Base-by-base conservation (phyloP, 2,329 filamentous ascomycete genomes). In the Endocalyx cinctus region DNA sequence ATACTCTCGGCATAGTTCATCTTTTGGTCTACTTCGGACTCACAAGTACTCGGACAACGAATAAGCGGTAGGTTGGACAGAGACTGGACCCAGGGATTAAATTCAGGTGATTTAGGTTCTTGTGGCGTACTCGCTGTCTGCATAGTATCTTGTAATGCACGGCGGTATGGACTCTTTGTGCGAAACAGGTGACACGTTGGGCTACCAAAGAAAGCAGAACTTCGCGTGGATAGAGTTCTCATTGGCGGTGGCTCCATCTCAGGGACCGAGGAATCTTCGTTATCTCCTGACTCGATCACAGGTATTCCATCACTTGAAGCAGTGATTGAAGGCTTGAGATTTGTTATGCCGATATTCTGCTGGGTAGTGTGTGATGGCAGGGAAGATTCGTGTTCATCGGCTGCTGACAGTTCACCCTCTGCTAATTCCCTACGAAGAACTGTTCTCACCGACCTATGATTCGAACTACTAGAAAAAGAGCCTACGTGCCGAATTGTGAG, bases 151-250 rank as follows among this genome's bases (percentile, higher is more conserved):
- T 62, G 65, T 19, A 79, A 47, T 3, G 67, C 69, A 17, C 67
- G 67, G 4, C 74, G 67, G 43, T 72, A 81, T 1, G 74, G 73
- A 34, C 74, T 79, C 17, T 64, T 58, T 1, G 71, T 70, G 17
- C 72, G 64, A 39, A 77, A 75, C 1, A 76, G 54, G 38, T 73
- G 67, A 12, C 63, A 65, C 2, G 62, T 56, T 3, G 69, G 67
- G 27, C 72, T 77, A 2, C 65, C 69, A 43, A 74, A 74, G 43
- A 74, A 72, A 0, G 63, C 66, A 2, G 70, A 71, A 37, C 61
- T 66, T 15, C 64, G 59, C 31, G 67, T 58, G 0, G 62, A 63
- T 5, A 67, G 38, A 0, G 55, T 45, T 26, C 50, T 59, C 2
- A 45, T 38, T 3, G 45, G 39, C n/a, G n/a, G n/a, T n/a, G n/a